Base-by-base conservation (phyloP, 495 filamentous ascomycete genomes). In the Cetradonia linearis region DNA sequence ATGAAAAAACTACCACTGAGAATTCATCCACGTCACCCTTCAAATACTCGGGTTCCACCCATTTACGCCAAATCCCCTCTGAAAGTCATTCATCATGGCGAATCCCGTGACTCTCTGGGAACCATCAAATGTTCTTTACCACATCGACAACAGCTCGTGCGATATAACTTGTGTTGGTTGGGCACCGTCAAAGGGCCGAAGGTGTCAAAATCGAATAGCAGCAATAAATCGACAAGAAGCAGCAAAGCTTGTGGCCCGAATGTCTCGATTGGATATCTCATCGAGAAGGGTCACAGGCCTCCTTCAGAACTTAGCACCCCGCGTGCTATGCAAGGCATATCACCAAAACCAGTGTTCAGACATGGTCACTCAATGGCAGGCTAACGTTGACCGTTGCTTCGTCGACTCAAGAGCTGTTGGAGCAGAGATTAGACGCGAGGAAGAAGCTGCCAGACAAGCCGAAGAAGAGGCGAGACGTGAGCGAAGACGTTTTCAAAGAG, bases 131-230 rank as follows among this genome's bases (percentile, higher is more conserved):
- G 20, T 55, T 2, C 59, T 61, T 7, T 6, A 11, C 13, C 4
- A 46, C 11, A 23, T 54, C 20, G 49, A 54, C 18, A 31, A 40
- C 14, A 40, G n/a, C 3, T 59, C 57, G 7, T 52, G 46, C 47
- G 20, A 16, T 10, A 25, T 53, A 28, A 60, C 48, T 0, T 61
- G 59, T 25, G 31, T 55, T 30, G 59, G 59, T 13, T 55, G 47
- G 30, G 59, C 59, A 14, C 4, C 1, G 1, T 33, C 59, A 0
- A 11, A 54, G 7, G 13, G 5, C 25, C 36, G 59, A 18, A 33
- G 50, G 34, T 61, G 59, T 28, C 49, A 25, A 5, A 55, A 47
- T 8, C 13, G 5, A 18, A 61, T 61, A 11, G 59, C 59, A 23
- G 16, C 8, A 8, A n/a, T 11, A 20, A 61, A 61, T 20, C 59